Evolutionary conservation across 352 stramenopile genomes (phyloP).

Genomic region (Elongisporangium prolatum): DNA sequence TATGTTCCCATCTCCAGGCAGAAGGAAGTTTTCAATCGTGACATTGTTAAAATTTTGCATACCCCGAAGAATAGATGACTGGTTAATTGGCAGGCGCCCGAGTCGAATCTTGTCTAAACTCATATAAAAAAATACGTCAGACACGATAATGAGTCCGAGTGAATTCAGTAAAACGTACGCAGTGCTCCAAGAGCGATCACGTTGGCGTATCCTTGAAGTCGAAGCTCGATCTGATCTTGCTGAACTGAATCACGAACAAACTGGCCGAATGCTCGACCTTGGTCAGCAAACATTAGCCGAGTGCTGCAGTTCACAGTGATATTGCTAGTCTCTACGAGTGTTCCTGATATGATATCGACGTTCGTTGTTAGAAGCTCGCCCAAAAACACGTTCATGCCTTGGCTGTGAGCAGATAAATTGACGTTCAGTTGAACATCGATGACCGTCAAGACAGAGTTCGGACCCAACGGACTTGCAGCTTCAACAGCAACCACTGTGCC

Average conservation of each 20-base stretch:
- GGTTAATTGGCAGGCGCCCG: background rate
- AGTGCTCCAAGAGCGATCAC: conserved; percentile 61
- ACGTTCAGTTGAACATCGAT: conserved; percentile 58
- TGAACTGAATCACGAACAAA: conserved; percentile 69
- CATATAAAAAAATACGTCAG: background rate
- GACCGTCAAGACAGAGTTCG: conserved; percentile 52
- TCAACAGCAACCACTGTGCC: conserved; percentile 60
- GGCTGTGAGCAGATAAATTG: conserved; percentile 25
- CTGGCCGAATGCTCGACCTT: conserved; percentile 45
- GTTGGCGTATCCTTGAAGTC: conserved; percentile 47
- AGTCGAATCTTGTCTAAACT: conserved; percentile 2
- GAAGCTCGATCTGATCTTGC: conserved; percentile 37
- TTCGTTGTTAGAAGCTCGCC: conserved; percentile 44
- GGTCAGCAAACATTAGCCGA: conserved; percentile 30
- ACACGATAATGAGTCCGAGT: background rate
- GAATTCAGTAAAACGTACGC: conserved; percentile 22
- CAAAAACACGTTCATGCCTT: conserved; percentile 25
- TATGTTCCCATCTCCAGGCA: conserved; percentile 39
- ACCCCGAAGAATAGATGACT: conserved; percentile 20
- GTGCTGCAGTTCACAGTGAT: conserved; percentile 66
- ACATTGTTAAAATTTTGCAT: conserved; percentile 67
- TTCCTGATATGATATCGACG: conserved; percentile 51
- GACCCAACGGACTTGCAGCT: conserved; percentile 56
- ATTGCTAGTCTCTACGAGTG: conserved; percentile 55
- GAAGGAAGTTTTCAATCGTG: conserved; percentile 48